These are phyloP conservation scores for Cyclaneusma minus DNA, from an alignment of 2,329 filamentous ascomycete genomes.

Conservation along the genomic window DNA sequence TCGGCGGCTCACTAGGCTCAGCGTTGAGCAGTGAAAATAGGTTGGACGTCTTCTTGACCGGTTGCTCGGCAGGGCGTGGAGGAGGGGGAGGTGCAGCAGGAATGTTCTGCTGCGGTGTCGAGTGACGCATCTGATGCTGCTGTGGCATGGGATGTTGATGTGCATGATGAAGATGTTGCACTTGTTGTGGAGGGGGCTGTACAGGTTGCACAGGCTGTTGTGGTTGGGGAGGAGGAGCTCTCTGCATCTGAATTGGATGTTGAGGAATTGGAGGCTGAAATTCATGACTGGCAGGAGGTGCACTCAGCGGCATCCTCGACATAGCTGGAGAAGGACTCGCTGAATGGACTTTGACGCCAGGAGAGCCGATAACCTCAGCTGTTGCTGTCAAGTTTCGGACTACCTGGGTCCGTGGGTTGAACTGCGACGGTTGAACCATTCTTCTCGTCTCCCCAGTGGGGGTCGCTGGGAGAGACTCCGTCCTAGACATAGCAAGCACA, in stretches of 20 bases:
- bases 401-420: conserved; percentile 11
- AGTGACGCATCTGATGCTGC: not conserved
- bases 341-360: conserved; percentile 10
- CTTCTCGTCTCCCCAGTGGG: conserved; percentile 10
- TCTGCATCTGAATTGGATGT: conserved; percentile 4
- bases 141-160: conserved; percentile 20
- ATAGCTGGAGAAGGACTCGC: conserved; percentile 12
- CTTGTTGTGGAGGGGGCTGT: not conserved
- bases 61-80: conserved; percentile 24
- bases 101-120: conserved; percentile 21
- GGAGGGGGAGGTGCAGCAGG: conserved; percentile 24
- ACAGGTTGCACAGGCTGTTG: conserved; percentile 2
- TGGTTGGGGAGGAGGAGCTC: conserved; percentile 4
- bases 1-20: conserved; percentile 33
- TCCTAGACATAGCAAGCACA: conserved; percentile 10
- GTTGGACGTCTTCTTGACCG: conserved; percentile 44
- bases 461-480: conserved; percentile 7
- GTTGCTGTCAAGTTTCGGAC: conserved; percentile 13
- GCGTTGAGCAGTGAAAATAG: conserved; percentile 49
- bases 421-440: conserved; percentile 11
- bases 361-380: conserved; percentile 7
- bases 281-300: conserved; percentile 12
- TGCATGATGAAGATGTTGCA: conserved; percentile 11
- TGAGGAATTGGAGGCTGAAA: conserved; percentile 10
- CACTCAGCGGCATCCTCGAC: conserved; percentile 12